These are phyloP conservation scores for Penicillium sp. DNA, from an alignment of 2,329 filamentous ascomycete species.

Conservation along the genomic window DNA sequence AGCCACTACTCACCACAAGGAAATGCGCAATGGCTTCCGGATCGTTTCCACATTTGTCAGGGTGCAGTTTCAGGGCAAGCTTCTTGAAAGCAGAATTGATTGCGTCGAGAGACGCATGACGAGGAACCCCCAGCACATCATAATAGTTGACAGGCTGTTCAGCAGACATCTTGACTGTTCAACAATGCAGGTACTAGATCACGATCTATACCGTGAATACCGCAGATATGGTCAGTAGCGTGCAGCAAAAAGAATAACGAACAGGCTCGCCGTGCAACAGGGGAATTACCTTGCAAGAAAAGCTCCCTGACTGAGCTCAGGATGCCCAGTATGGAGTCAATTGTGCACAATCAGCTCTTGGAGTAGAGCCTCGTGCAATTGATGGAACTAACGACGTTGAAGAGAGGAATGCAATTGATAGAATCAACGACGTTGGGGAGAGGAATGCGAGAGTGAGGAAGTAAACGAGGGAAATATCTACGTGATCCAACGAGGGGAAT, in stretches of 20 bases:
- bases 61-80: conserved; percentile 33
- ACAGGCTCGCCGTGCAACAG: not conserved
- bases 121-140: conserved; percentile 23
- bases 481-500: no score
- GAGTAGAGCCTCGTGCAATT: not conserved
- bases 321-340: not conserved
- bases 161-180: conserved; percentile 9
- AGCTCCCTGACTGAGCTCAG: not conserved
- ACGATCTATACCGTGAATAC: not conserved
- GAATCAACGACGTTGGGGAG: no score
- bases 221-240: not conserved
- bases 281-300: not conserved
- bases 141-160: conserved; percentile 22
- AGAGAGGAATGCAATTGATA: not conserved
- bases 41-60: conserved; percentile 28
- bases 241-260: not conserved
- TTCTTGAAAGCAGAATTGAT: conserved; percentile 34
- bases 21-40: conserved; percentile 16
- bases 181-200: not conserved
- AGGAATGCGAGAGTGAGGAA: no score
- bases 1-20: conserved; percentile 17
- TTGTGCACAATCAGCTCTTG: no score
- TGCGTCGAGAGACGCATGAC: conserved; percentile 25
- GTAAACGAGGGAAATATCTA: no score
- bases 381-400: not conserved